Percentiles rank a stretch among this genome's conserved stretches.
Conservation (phyloP, 2,329 filamentous ascomycete genomes). For the Phaeomoniella chlamydospora region DNA sequence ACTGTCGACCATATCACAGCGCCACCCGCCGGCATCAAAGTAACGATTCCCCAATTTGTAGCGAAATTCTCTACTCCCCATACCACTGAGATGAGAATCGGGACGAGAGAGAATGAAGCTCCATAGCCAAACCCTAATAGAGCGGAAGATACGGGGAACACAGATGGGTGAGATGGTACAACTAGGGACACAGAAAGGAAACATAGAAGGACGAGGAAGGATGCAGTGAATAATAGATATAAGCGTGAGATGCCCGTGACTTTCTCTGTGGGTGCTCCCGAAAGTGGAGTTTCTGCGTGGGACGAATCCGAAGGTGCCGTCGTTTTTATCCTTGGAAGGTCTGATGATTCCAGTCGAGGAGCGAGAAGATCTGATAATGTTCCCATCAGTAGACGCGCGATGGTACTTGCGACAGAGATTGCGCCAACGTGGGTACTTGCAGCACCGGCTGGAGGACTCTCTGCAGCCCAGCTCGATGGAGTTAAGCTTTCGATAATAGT, state of each 20-base stretch:
- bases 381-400: slow-evolving; percentile 81
- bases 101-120: slow-evolving; percentile 75
- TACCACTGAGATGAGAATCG: slow-evolving; percentile 88
- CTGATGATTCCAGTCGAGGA: slow-evolving; percentile 45
- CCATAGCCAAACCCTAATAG: slow-evolving; percentile 86
- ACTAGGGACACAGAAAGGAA: slow-evolving; percentile 65
- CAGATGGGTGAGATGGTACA: slow-evolving; percentile 60
- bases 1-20: slow-evolving; percentile 81
- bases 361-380: slow-evolving; percentile 80
- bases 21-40: slow-evolving; percentile 76
- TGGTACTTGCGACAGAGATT: slow-evolving; percentile 75
- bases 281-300: slow-evolving; percentile 19
- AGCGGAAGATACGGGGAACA: slow-evolving; percentile 76
- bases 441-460: slow-evolving; percentile 42
- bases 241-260: slow-evolving; percentile 38
- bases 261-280: slow-evolving; percentile 22
- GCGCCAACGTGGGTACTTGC: slow-evolving; percentile 77
- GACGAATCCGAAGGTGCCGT: slow-evolving; percentile 17
- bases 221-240: slow-evolving; percentile 62
- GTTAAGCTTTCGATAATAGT: slow-evolving; percentile 83
- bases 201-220: slow-evolving; percentile 57
- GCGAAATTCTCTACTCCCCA: slow-evolving; percentile 99
- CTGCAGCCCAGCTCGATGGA: slow-evolving; percentile 39
- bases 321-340: slow-evolving; percentile 14
- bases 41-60: slow-evolving; percentile 93